phyloP scores from a whole-genome alignment of 2,329 filamentous ascomycete species.

The Alternaria tenuissima region DNA sequence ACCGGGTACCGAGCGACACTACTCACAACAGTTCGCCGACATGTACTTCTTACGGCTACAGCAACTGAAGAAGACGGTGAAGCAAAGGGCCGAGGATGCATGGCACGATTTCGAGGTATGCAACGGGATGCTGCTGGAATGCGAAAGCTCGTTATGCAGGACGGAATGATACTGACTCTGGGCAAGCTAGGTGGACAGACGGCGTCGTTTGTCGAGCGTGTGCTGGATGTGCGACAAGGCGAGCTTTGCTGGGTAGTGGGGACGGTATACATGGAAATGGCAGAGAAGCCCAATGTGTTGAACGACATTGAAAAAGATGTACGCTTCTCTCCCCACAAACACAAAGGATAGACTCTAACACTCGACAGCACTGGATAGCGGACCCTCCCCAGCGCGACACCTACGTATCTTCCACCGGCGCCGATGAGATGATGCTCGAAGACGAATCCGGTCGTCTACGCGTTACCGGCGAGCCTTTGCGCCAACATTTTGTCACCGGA shows the following conservation, averaged over 20 bases:
- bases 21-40: conserved; percentile 95
- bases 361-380: conserved; percentile 80
- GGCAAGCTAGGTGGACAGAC: conserved; percentile 73
- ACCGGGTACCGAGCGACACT: conserved; percentile 70
- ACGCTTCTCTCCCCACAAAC: conserved; percentile 14
- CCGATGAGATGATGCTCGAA: conserved; percentile 83
- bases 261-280: conserved; percentile 97
- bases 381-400: conserved; percentile 79
- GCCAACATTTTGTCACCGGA: conserved; percentile 81
- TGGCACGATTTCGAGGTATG: conserved; percentile 76
- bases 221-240: conserved; percentile 94
- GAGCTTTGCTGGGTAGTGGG: conserved; percentile 95
- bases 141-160: background rate
- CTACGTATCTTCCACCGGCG: conserved; percentile 71
- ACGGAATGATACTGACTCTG: conserved; percentile 13
- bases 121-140: conserved; percentile 3
- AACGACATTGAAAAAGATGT: conserved; percentile 95
- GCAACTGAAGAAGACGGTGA: conserved; percentile 84
- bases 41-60: conserved; percentile 95
- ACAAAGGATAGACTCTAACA: conserved; percentile 12
- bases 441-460: conserved; percentile 92
- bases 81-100: conserved; percentile 73
- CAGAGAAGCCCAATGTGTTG: conserved; percentile 92
- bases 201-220: conserved; percentile 80
- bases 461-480: conserved; percentile 75